phyloP scores from a whole-genome alignment of 2,329 filamentous ascomycete species.

The Bipolaris sorokiniana region DNA sequence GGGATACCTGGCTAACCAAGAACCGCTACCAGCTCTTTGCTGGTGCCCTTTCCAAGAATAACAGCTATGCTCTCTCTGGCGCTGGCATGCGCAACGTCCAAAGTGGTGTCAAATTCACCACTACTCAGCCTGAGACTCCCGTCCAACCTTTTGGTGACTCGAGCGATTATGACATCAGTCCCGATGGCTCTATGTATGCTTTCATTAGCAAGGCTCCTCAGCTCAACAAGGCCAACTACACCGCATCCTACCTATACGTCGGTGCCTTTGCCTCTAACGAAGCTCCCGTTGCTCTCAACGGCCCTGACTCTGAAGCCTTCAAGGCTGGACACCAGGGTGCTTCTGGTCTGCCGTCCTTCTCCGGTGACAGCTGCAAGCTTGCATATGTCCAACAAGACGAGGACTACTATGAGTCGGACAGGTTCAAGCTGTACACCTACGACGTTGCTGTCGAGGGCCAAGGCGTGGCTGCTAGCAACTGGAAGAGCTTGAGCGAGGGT shows the following conservation, averaged over 20 bases:
- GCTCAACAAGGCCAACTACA: conserved; percentile 74
- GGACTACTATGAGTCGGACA: conserved; percentile 78
- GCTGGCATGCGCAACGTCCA: conserved; percentile 58
- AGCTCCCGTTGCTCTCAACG: conserved; percentile 41
- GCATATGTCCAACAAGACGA: conserved; percentile 78
- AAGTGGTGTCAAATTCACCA: conserved; percentile 65
- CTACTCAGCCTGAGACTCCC: conserved; percentile 67
- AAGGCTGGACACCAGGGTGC: conserved; percentile 65
- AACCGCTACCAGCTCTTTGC: conserved; percentile 78
- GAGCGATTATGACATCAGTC: conserved; percentile 76
- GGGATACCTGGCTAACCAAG: conserved; percentile 75
- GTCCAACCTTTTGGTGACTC: conserved; percentile 78
- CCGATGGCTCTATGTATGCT: conserved; percentile 62
- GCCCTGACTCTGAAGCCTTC: conserved; percentile 34
- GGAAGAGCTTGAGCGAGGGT: conserved; percentile 35
- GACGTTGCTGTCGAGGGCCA: conserved; percentile 33
- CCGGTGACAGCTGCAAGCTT: conserved; percentile 71
- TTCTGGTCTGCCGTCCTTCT: conserved; percentile 72
- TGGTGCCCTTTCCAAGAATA: conserved; percentile 59
- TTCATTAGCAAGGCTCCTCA: conserved; percentile 79
- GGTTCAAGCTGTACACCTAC: conserved; percentile 57
- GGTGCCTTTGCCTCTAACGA: conserved; percentile 68
- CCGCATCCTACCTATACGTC: conserved; percentile 81
- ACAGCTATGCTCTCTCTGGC: conserved; percentile 35
- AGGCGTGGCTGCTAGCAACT: conserved; percentile 37